phyloP scores from a whole-genome alignment of 2,329 filamentous ascomycete species.

The Helotiales sp. region DNA sequence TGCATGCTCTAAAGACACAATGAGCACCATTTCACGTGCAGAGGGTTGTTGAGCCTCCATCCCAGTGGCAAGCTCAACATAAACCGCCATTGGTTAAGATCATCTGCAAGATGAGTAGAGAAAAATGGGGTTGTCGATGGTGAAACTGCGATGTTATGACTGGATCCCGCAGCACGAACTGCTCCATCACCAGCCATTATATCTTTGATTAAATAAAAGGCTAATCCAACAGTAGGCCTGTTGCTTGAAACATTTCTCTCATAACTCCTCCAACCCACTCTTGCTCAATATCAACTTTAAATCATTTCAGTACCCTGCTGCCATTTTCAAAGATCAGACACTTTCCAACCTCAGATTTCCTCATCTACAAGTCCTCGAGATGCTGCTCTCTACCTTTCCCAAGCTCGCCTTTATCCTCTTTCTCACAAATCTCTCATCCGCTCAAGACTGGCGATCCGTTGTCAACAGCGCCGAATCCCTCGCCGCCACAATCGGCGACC shows the following conservation, averaged over 20 bases:
- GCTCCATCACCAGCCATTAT: no score
- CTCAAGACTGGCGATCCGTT: slow-evolving; percentile 10
- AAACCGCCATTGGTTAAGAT: not conserved
- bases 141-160: not conserved
- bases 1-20: not conserved
- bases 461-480: slow-evolving; percentile 10
- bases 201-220: no score
- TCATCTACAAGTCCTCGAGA: no score
- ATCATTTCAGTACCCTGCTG: no score
- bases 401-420: not conserved
- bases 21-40: not conserved
- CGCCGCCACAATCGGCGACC: slow-evolving; percentile 3
- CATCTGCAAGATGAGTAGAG: not conserved
- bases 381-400: not conserved
- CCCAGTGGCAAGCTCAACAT: not conserved
- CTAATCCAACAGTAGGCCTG: no score
- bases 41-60: not conserved
- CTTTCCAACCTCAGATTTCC: no score
- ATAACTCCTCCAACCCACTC: not conserved
- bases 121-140: not conserved
- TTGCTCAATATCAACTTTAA: no score
- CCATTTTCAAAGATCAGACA: no score
- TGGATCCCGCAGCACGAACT: no score
- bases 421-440: not conserved
- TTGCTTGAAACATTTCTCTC: no score